Conservation (phyloP, 768 basidiomycete species). For the Boletus tomentosulus region DNA sequence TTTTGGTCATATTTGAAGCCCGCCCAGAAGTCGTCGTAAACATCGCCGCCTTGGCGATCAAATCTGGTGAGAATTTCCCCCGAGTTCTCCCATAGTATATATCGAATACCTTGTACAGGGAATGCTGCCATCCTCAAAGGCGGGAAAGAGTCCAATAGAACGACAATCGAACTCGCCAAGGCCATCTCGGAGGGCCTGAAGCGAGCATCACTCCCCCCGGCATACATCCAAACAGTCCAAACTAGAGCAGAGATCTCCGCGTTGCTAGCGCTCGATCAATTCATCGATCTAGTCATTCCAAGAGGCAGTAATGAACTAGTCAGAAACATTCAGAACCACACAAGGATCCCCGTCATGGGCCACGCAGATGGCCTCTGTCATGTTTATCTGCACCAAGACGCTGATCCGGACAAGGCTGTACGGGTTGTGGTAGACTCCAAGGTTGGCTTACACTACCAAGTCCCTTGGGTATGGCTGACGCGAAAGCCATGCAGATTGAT, state of each 20-base stretch:
- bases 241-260: constrained; percentile 89
- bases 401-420: constrained; percentile 73
- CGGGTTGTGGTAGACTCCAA: constrained; percentile 88
- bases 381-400: constrained; percentile 83
- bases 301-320: constrained; percentile 92
- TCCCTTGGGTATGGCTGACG: neutral
- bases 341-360: constrained; percentile 96
- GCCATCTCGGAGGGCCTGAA: constrained; percentile 77
- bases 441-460: constrained; percentile 39
- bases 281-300: constrained; percentile 96
- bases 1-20: constrained; percentile 96
- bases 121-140: constrained; percentile 98
- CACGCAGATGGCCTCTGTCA: constrained; percentile 96
- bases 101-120: constrained; percentile 43
- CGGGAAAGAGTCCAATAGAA: constrained; percentile 89
- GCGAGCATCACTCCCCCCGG: constrained; percentile 65
- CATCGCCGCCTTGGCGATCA: constrained; percentile 93
- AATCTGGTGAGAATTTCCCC: constrained; percentile 64
- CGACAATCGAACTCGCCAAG: constrained; percentile 69
- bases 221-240: constrained; percentile 90
- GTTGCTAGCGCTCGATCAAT: constrained; percentile 79
- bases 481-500: constrained; percentile 52
- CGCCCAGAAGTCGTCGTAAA: constrained; percentile 97
- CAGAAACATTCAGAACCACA: constrained; percentile 79
- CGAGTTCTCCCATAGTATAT: neutral